phyloP scores from a whole-genome alignment of 768 basidiomycete species.

The Serendipita sp. region DNA sequence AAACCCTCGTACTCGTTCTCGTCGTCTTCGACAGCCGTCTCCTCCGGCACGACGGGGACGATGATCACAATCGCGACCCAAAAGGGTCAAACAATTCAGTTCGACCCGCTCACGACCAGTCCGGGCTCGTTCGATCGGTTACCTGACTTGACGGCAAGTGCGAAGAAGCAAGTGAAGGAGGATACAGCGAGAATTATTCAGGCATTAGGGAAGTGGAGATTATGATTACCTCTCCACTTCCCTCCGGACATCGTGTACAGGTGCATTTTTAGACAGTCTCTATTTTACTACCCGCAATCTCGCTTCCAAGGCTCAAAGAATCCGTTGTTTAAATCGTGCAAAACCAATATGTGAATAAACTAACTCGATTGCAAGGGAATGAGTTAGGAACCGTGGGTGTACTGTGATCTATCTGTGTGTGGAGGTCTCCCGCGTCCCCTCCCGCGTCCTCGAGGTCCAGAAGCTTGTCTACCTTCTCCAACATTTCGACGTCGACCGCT shows the following conservation, averaged over 20 bases:
- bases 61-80: not conserved
- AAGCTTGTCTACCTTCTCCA: too few species aligned
- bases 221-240: conserved; percentile 15
- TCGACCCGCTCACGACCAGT: conserved; percentile 64
- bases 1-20: not conserved
- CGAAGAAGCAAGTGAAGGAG: conserved; percentile 64
- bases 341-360: too few species aligned
- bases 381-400: too few species aligned
- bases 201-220: conserved; percentile 63
- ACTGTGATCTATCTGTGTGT: too few species aligned
- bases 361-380: too few species aligned
- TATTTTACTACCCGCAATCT: too few species aligned
- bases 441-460: too few species aligned
- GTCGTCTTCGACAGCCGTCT: not conserved
- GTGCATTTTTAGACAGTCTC: too few species aligned
- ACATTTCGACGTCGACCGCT: not conserved
- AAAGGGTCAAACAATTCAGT: conserved; percentile 30
- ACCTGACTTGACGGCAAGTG: conserved; percentile 62
- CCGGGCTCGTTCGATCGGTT: conserved; percentile 56
- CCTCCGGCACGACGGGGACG: not conserved
- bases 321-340: too few species aligned
- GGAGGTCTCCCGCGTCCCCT: too few species aligned
- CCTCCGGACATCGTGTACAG: too few species aligned
- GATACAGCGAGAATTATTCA: conserved; percentile 61
- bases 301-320: too few species aligned